Evolutionary conservation across 805 yeast genomes (phyloP).

Genomic region (Metschnikowia picachoensis): DNA sequence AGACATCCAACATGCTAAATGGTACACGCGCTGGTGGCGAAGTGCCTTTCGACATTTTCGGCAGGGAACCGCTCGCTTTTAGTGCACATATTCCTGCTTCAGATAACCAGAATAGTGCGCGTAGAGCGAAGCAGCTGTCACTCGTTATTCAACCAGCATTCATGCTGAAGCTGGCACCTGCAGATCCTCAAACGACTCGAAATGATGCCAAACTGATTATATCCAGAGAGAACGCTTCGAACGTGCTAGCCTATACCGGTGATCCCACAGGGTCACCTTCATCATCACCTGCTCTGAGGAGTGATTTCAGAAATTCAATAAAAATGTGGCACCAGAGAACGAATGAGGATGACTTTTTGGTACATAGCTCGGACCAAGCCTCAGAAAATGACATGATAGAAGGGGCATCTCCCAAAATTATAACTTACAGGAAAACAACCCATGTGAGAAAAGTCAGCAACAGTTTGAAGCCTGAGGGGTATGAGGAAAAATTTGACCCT

Average conservation of each 20-base stretch:
- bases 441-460: constrained; percentile 31
- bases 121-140: not conserved
- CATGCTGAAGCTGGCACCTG: constrained; percentile 43
- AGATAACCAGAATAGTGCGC: not conserved
- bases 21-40: no score
- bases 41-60: no score
- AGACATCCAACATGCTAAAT: no score
- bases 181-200: constrained; percentile 48
- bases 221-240: constrained; percentile 19
- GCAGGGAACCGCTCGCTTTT: no score
- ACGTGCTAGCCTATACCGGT: constrained; percentile 7
- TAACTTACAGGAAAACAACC: constrained; percentile 35
- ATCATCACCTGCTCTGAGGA: constrained; percentile 9
- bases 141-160: constrained; percentile 32
- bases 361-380: constrained; percentile 4
- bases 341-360: constrained; percentile 4
- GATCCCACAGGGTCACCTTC: constrained; percentile 11
- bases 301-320: constrained; percentile 15
- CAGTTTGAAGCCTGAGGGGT: constrained; percentile 6
- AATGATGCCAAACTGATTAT: constrained; percentile 45
- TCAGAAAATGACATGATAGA: constrained; percentile 4
- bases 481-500: constrained; percentile 28
- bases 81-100: not conserved
- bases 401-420: constrained; percentile 33
- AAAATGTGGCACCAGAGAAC: constrained; percentile 17